Evolutionary conservation across 1,284 basidiomycete genomes (phyloP), one percentile per base, ranked within the genome.

Genomic region (Heterobasidion parviporum): DNA sequence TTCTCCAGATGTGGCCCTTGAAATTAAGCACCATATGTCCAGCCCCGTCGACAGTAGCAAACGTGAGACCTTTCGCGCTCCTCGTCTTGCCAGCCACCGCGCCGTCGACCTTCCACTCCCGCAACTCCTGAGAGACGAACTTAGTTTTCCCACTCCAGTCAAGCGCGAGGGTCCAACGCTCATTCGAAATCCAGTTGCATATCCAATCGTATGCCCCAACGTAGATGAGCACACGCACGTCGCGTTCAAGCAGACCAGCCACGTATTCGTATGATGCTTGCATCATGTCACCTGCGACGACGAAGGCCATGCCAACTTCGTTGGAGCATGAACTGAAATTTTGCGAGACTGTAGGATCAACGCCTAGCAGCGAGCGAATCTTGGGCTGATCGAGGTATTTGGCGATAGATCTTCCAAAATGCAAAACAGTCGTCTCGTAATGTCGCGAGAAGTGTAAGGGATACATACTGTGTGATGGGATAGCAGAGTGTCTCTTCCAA

Each of bases 131-230:
- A 64, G 67, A 63, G 53, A 63, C 68, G 67, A 81, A 86, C 26
- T 66, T 74, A 14, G 72, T 68, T 59, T 78, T 68, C 6, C 82
- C 82, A 36, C 73, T 76, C 85, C 85, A 87, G 59, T 81, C 76
- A 60, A 88, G 71, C 3, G 65, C 64, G 53, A 76, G 65, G 34
- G 80, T 80, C 83, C 82, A 85, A 15, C 72, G 67, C 62, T 84
- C 78, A 63, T 88, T 88, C 6, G 81, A 85, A 14, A 88, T 66
- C 75, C 82, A 83, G 65, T 89, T 91, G 65, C 87, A 90, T 58
- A 87, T 83, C 75, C 78, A 88, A 67, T 90, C 88, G 56, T 82
- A 80, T 2, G 75, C 77, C 1, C 88, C 88, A 4, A 83, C 85
- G 62, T 91, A 91, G 57, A 92, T 81, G 15, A 94, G 77, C 4